Evolutionary conservation across 352 stramenopile species (phyloP).

Genomic region (Globisporangium spiculum): DNA sequence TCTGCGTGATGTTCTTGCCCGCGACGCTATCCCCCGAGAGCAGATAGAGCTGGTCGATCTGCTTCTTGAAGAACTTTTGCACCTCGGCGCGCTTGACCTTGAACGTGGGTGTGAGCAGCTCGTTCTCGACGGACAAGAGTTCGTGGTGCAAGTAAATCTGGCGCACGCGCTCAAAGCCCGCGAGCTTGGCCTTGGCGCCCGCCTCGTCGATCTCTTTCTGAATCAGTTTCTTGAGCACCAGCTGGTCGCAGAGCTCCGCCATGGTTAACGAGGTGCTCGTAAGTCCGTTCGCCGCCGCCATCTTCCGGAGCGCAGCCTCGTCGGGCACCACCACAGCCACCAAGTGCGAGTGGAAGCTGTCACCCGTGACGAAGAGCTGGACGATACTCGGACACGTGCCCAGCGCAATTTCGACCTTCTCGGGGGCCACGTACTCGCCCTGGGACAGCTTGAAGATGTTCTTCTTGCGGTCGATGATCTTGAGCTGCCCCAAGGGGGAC

Average conservation of each 20-base stretch:
- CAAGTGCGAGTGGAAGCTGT: constrained; percentile 94
- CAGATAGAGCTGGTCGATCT: constrained; percentile 71
- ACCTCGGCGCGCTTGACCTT: constrained; percentile 91
- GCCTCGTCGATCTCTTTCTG: constrained; percentile 59
- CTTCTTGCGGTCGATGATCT: constrained; percentile 92
- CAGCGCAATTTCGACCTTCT: constrained; percentile 97
- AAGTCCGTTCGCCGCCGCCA: constrained; percentile 38
- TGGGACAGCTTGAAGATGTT: constrained; percentile 95
- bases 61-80: constrained; percentile 54
- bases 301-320: constrained; percentile 30
- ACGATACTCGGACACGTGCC: constrained; percentile 88
- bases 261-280: constrained; percentile 18
- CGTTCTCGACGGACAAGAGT: constrained; percentile 92
- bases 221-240: constrained; percentile 32
- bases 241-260: constrained; percentile 56
- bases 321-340: constrained; percentile 93
- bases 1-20: constrained; percentile 31
- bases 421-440: constrained; percentile 96
- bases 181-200: constrained; percentile 56
- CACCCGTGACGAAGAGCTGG: constrained; percentile 95
- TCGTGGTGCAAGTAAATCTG: constrained; percentile 90
- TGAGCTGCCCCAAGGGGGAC: constrained; percentile 89
- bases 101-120: constrained; percentile 95
- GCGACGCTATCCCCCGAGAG: constrained; percentile 53
- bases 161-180: constrained; percentile 92